Evolutionary conservation across 2,329 filamentous ascomycete genomes (phyloP).

Genomic region (Aureobasidium sp.): DNA sequence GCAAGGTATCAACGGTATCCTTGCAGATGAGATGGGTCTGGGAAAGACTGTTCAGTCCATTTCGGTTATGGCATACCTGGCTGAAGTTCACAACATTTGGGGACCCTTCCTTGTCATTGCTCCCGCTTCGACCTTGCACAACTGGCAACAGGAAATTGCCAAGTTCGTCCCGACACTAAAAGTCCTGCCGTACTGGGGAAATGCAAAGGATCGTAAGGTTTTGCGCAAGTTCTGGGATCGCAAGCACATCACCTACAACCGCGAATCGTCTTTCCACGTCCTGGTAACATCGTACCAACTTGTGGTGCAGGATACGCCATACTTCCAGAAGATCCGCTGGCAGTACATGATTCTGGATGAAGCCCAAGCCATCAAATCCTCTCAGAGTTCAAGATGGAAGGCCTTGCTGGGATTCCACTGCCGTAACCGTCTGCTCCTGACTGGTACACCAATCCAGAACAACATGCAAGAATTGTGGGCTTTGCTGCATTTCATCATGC

Average conservation of each 20-base stretch:
- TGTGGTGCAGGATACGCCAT: slow-evolving; percentile 89
- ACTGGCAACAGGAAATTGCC: slow-evolving; percentile 97
- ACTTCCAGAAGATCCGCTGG: slow-evolving; percentile 99
- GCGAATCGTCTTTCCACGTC: slow-evolving; percentile 90
- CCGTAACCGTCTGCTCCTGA: slow-evolving; percentile 85
- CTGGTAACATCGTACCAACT: slow-evolving; percentile 95
- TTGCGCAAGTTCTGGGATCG: slow-evolving; percentile 98
- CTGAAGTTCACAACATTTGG: slow-evolving; percentile 97
- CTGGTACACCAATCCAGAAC: slow-evolving; percentile 97
- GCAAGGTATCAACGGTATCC: slow-evolving; percentile 97
- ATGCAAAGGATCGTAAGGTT: slow-evolving; percentile 86
- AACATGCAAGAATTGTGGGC: slow-evolving; percentile 99
- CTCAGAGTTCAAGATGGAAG: slow-evolving; percentile 94
- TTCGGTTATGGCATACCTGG: slow-evolving; percentile 97
- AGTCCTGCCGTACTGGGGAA: slow-evolving; percentile 96
- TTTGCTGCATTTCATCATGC: slow-evolving; percentile 98
- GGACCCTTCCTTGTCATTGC: slow-evolving; percentile 95
- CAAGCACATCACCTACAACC: slow-evolving; percentile 91
- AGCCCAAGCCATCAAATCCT: slow-evolving; percentile 98
- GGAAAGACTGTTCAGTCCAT: slow-evolving; percentile 99
- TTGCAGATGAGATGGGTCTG: slow-evolving; percentile 98
- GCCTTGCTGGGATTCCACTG: slow-evolving; percentile 88
- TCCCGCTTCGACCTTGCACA: slow-evolving; percentile 92
- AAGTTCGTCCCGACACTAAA: slow-evolving; percentile 93
- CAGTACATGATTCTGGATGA: slow-evolving; percentile 99